Base-by-base conservation (phyloP, 164 flowering plant genomes). In the Pachysandra terminalis region DNA sequence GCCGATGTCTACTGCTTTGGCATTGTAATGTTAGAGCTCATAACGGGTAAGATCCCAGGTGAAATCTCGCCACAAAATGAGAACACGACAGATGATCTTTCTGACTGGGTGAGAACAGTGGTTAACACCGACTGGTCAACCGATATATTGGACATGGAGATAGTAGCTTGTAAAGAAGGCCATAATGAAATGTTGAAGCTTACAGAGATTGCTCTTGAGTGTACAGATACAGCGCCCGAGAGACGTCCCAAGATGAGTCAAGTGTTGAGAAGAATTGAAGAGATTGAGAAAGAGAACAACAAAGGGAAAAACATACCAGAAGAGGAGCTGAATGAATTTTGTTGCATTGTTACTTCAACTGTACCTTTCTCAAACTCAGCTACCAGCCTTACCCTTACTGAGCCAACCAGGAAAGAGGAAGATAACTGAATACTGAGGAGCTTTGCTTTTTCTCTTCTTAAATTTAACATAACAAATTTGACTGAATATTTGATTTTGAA, bases 1-100 rank as follows among this genome's bases (percentile, higher is more conserved):
- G 64, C 86, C 0, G 94, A 86, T 37, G 83, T 89, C 6, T 89
- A 85, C 61, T 85, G 91, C 63, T 86, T 89, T 23, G 94, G 91
- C 10, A 76, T 86, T 14, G 9, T 85, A 21, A 13, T 86, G 9
- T 65, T 89, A 7, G 94, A 89, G 75, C 54, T 86, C 64, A 77
- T 89, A 35, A 86, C 91, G 5, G 90, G 93, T 0, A 81, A 75
- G 28, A 71, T 68, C 19, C 86, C 85, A 0, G 81, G n/a, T n/a
- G n/a, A n/a, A n/a, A n/a, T 53, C 19, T 52, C 78, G 2, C 17
- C 37, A 8, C 74, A 19, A 3, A 51, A 23, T 15, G 75, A 32
- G 37, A 63, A n/a, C 13, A 37, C 1, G 5, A 22, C 10, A 12
- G 73, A 56, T 14, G 83, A 81, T 60, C 77, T 86, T 12, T 73